phyloP scores from a whole-genome alignment of 1,284 basidiomycete genomes.

The Rhizoctonia solani region DNA sequence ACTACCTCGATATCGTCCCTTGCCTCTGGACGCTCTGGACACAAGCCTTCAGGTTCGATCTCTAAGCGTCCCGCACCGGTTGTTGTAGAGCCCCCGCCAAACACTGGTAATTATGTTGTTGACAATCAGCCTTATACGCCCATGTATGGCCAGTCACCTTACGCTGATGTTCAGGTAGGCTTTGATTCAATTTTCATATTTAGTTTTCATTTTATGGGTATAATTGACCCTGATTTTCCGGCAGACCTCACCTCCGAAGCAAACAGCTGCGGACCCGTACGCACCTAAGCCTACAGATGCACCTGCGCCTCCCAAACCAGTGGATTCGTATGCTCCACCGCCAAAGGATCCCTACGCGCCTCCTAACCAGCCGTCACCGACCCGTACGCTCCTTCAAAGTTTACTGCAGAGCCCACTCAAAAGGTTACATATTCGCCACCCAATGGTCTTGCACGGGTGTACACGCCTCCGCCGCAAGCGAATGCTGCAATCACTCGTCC shows the following conservation, averaged over 20 bases:
- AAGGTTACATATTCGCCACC: constrained; percentile 29
- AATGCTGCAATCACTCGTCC: background rate
- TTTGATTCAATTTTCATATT: background rate
- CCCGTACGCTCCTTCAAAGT: constrained; percentile 21
- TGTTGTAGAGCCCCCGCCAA: constrained; percentile 15
- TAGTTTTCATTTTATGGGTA: background rate
- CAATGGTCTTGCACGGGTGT: constrained; percentile 26
- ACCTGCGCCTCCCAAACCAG: constrained; percentile 39
- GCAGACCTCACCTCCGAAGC: constrained; percentile 20
- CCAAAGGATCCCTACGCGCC: constrained; percentile 35
- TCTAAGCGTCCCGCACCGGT: constrained; percentile 32
- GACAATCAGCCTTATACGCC: constrained; percentile 35
- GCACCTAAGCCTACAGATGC: constrained; percentile 36
- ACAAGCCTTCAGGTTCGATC: constrained; percentile 23
- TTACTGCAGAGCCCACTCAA: constrained; percentile 27
- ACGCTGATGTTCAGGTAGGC: constrained; percentile 31
- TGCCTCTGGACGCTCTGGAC: constrained; percentile 1
- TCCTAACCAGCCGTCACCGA: constrained; percentile 33
- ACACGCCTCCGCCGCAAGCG: constrained; percentile 15
- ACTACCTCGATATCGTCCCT: constrained; percentile 23
- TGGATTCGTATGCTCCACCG: constrained; percentile 37
- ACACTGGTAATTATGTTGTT: constrained; percentile 10
- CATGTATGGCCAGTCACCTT: constrained; percentile 26
- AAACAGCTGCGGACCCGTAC: constrained; percentile 1
- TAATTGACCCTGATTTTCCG: background rate